phyloP scores from a whole-genome alignment of 2,329 filamentous ascomycete genomes.

The Neonectria neomacrospora region DNA sequence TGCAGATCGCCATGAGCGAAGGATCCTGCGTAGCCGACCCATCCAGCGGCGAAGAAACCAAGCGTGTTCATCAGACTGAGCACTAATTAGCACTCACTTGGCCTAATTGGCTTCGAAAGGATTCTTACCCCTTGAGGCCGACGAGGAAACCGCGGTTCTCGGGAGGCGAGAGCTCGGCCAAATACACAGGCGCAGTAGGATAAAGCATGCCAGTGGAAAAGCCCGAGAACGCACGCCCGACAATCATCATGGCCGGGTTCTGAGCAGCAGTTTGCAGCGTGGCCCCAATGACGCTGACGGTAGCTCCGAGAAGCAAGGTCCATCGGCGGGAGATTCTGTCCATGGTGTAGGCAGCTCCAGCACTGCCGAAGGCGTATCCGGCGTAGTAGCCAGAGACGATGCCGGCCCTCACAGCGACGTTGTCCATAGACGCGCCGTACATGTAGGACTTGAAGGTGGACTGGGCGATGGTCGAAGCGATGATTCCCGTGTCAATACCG shows the following conservation, averaged over 20 bases:
- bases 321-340: constrained; percentile 27
- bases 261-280: constrained; percentile 54
- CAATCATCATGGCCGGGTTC: constrained; percentile 53
- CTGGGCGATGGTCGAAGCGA: constrained; percentile 25
- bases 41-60: constrained; percentile 35
- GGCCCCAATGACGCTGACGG: constrained; percentile 49
- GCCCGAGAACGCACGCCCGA: constrained; percentile 55
- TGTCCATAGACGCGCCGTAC: constrained; percentile 21
- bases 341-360: constrained; percentile 22
- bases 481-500: constrained; percentile 29
- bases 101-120: rapidly evolving
- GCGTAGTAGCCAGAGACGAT: constrained; percentile 30
- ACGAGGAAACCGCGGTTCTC: constrained; percentile 57
- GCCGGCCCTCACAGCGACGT: constrained; percentile 10
- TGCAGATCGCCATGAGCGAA: constrained; percentile 47
- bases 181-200: constrained; percentile 48
- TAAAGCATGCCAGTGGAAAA: constrained; percentile 51
- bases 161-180: constrained; percentile 57
- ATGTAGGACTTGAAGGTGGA: constrained; percentile 26
- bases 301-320: constrained; percentile 19
- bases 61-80: constrained; percentile 34
- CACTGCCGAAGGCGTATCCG: constrained; percentile 24
- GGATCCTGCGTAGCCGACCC: constrained; percentile 43
- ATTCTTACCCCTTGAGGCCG: constrained; percentile 47
- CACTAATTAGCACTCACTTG: not conserved